Evolutionary conservation across 495 filamentous ascomycete species (phyloP).

Genomic region (Mytilinidion resinicola): DNA sequence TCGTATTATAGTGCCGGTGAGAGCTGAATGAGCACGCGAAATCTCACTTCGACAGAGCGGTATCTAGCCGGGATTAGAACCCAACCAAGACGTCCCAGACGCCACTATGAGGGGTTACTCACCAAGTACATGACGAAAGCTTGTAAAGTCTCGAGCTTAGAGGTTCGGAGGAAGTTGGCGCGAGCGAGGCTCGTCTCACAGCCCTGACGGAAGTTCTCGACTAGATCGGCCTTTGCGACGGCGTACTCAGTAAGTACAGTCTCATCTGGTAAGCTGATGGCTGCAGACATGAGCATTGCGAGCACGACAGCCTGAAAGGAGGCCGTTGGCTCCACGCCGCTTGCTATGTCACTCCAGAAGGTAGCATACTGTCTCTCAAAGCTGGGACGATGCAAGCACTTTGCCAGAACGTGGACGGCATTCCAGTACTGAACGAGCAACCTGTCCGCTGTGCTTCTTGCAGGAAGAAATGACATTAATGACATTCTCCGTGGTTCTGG

Average conservation of each 20-base stretch:
- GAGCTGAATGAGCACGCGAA: conserved; percentile 62
- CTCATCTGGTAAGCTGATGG: conserved; percentile 56
- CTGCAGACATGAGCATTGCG: conserved; percentile 60
- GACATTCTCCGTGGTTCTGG: conserved; percentile 41
- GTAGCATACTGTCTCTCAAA: conserved; percentile 55
- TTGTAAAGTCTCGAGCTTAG: conserved; percentile 63
- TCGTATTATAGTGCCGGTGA: conserved; percentile 61
- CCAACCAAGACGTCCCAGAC: too few species aligned
- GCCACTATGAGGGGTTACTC: conserved; percentile 21
- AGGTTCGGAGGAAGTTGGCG: conserved; percentile 63
- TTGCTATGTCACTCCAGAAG: conserved; percentile 56
- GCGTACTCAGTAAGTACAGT: conserved; percentile 44
- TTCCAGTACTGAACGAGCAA: conserved; percentile 59
- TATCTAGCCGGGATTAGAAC: conserved; percentile 41
- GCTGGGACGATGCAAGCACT: conserved; percentile 56
- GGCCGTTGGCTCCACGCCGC: conserved; percentile 51
- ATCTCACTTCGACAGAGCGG: conserved; percentile 63
- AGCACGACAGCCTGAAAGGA: conserved; percentile 62
- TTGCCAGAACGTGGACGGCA: conserved; percentile 60
- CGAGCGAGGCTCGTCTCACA: conserved; percentile 58
- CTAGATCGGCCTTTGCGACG: conserved; percentile 45
- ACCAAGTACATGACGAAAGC: conserved; percentile 70
- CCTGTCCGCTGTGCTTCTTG: conserved; percentile 43
- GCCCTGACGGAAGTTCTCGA: conserved; percentile 55
- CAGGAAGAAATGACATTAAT: conserved; percentile 52